A percentile compares a stretch with the other conserved stretches of the same genome.
Conservation (phyloP, 1,139 yeast species). For the Meyerozyma guilliermondii region DNA sequence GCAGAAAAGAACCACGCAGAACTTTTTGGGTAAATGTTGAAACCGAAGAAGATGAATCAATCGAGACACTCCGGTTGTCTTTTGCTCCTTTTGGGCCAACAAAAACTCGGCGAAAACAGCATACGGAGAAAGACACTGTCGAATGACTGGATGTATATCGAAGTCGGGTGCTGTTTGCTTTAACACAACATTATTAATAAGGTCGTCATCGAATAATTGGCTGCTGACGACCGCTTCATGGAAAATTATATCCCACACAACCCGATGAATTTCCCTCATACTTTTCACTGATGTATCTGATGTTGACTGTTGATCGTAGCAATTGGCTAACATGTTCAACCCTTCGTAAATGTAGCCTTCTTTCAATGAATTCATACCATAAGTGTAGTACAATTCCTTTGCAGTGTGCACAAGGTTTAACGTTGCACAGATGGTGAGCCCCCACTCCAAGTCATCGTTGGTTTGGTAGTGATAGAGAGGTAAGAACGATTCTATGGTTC, state of each 20-base stretch:
- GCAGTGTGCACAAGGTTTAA: slow-evolving; percentile 49
- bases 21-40: slow-evolving; percentile 59
- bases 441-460: slow-evolving; percentile 81
- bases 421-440: slow-evolving; percentile 50
- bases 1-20: slow-evolving; percentile 45
- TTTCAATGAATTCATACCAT: slow-evolving; percentile 35
- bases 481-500: slow-evolving; percentile 52
- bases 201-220: slow-evolving; percentile 48
- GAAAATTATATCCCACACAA: slow-evolving; percentile 47
- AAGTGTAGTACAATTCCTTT: slow-evolving; percentile 39
- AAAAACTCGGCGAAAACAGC: slow-evolving; percentile 58
- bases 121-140: slow-evolving; percentile 68
- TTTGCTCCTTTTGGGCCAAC: slow-evolving; percentile 19
- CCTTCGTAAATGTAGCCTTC: slow-evolving; percentile 58
- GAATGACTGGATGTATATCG: slow-evolving; percentile 49
- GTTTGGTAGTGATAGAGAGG: slow-evolving; percentile 56
- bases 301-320: slow-evolving; percentile 43
- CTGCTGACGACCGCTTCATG: slow-evolving; percentile 57
- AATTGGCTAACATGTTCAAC: slow-evolving; percentile 59
- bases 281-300: slow-evolving; percentile 13
- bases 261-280: slow-evolving; percentile 33
- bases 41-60: slow-evolving; percentile 57
- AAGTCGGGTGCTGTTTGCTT: slow-evolving; percentile 31
- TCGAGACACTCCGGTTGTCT: slow-evolving; percentile 24
- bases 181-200: slow-evolving; percentile 49